Evolutionary conservation across 768 basidiomycete genomes (phyloP), one percentile per base, ranked within the genome.

Genomic region (Mrakia blollopis): DNA sequence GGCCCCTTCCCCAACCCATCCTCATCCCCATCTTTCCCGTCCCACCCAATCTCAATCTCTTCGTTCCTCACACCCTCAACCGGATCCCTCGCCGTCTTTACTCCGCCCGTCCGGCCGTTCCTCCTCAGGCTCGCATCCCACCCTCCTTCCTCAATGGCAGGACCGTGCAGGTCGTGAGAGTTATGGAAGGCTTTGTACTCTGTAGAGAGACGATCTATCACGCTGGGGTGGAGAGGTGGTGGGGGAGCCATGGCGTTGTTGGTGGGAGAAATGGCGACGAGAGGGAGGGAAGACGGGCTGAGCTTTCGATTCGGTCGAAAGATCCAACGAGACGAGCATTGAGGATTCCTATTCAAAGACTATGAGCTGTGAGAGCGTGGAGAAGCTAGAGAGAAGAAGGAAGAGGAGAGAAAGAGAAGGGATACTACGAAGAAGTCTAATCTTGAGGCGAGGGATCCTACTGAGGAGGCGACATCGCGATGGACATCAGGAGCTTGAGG

Each of bases 401-500:
- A 30, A n/a, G 8, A 69, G 6, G 6, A 69, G 14, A 30, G 23
- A 44, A 21, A 35, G 9, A 65, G 21, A 69, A 41, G 28, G 37
- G 67, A 18, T 50, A 18, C 18, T 50, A 50, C n/a, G n/a, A n/a
- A 2, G 47, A 50, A 50, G 47, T 50, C 47, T 18, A 50, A 50
- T 4, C 47, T 18, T 21, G 47, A 14, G 13, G 14, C 44, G 44
- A 7, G 44, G 9, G 44, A 2, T 47, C 44, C 71, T 54, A 60
- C 50, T 72, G 71, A 52, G 70, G 60, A 71, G 70, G 72, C 37
- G 65, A 69, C 65, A 74, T 74, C 44, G 77, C 73, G 50, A 78
- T 73, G 37, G 72, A 73, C 63, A 78, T 78, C 8, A 78, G 41
- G 25, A 78, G 70, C 67, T 78, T 78, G 28, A 78, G 72, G 30